phyloP scores from a whole-genome alignment of 495 filamentous ascomycete species.

The Neurospora sp. region DNA sequence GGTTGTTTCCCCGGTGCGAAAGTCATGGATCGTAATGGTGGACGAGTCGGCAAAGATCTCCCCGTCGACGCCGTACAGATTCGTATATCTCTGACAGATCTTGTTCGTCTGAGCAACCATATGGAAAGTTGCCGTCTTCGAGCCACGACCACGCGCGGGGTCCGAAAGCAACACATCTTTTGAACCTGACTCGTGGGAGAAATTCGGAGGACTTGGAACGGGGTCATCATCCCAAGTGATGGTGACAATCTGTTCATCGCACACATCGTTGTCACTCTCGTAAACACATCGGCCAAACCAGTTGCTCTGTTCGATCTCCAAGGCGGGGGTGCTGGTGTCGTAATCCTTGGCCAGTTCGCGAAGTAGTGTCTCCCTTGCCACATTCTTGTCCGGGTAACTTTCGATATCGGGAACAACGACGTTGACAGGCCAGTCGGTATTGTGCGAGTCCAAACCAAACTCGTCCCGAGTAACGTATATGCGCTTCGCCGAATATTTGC shows the following conservation, averaged over 20 bases:
- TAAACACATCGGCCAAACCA: conserved; percentile 96
- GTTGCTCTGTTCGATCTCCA: conserved; percentile 48
- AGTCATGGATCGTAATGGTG: conserved; percentile 55
- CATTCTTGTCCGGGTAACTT: conserved; percentile 42
- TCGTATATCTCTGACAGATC: conserved; percentile 72
- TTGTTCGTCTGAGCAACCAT: conserved; percentile 87
- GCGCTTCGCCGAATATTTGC: conserved; percentile 71
- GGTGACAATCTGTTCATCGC: conserved; percentile 83
- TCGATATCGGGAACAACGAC: conserved; percentile 90
- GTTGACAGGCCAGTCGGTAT: conserved; percentile 69
- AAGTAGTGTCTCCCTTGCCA: conserved; percentile 31
- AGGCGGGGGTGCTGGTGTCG: conserved; percentile 33
- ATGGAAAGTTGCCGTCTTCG: conserved; percentile 83
- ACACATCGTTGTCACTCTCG: conserved; percentile 83
- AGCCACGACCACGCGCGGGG: conserved; percentile 37
- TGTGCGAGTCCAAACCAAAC: conserved; percentile 40
- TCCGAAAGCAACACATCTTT: not conserved
- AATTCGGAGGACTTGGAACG: conserved; percentile 6
- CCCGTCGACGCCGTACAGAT: conserved; percentile 74
- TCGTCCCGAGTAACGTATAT: conserved; percentile 56
- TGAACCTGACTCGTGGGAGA: not conserved
- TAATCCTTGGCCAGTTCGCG: conserved; percentile 60
- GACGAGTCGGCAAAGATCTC: conserved; percentile 73
- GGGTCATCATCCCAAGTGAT: conserved; percentile 72
- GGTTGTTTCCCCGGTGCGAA: conserved; percentile 44